These are phyloP conservation scores for Ceratobasidium theobromae DNA, from an alignment of 1,284 basidiomycete genomes.

Conservation along the genomic window DNA sequence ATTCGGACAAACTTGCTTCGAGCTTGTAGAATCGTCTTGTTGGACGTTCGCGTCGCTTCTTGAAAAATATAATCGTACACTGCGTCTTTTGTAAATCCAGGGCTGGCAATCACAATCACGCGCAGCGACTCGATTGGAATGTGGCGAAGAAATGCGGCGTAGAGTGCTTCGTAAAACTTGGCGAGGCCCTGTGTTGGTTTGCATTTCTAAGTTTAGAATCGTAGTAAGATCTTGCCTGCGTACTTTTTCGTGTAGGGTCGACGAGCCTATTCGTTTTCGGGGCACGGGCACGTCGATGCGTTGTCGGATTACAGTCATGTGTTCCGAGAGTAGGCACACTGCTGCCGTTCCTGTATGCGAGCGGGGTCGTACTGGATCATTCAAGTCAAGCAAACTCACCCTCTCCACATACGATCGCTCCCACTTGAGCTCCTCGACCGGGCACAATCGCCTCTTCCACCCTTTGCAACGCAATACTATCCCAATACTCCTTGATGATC, in stretches of 20 bases:
- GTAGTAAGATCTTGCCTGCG: slow-evolving; percentile 24
- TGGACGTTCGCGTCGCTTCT: slow-evolving; percentile 78
- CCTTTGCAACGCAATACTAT: slow-evolving; percentile 80
- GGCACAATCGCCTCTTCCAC: slow-evolving; percentile 87
- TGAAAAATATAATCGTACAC: slow-evolving; percentile 84
- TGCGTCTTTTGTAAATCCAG: slow-evolving; percentile 92
- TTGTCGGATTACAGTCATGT: slow-evolving; percentile 94
- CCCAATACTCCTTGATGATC: slow-evolving; percentile 91
- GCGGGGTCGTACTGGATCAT: not conserved
- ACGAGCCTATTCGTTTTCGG: slow-evolving; percentile 82
- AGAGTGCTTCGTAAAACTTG: slow-evolving; percentile 84
- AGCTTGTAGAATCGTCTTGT: slow-evolving; percentile 78
- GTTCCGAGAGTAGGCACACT: slow-evolving; percentile 91
- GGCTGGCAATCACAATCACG: slow-evolving; percentile 93
- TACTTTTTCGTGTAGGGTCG: slow-evolving; percentile 81
- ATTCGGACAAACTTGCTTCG: slow-evolving; percentile 88
- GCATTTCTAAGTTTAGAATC: slow-evolving; percentile 29
- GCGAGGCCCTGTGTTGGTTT: slow-evolving; percentile 55
- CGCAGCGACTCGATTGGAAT: slow-evolving; percentile 82
- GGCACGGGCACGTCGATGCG: slow-evolving; percentile 90
- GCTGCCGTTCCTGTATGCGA: slow-evolving; percentile 71
- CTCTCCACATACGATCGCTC: slow-evolving; percentile 94
- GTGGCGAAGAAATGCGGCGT: slow-evolving; percentile 85
- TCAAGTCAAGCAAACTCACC: slow-evolving; percentile 45
- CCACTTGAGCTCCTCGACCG: slow-evolving; percentile 94